A percentile compares a stretch with the other conserved stretches of the same genome.
phyloP scores from a whole-genome alignment of 2,329 filamentous ascomycete genomes.

The Fusarium sarcochroum region DNA sequence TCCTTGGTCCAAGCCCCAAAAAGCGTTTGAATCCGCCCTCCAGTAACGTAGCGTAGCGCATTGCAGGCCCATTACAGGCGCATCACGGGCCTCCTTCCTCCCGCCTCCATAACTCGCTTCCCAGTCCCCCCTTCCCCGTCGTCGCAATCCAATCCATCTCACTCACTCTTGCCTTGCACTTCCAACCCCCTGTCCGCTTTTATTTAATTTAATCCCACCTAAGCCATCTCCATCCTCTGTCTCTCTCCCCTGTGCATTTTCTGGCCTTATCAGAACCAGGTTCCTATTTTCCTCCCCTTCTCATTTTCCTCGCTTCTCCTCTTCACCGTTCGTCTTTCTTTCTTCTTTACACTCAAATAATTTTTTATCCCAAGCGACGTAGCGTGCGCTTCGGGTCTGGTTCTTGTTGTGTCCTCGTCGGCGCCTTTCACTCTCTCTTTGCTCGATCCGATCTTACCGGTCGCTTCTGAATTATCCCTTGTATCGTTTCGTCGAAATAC shows the following conservation, averaged over 20 bases:
- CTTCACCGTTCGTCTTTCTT: conserved; percentile 39
- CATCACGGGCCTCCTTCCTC: conserved; percentile 30
- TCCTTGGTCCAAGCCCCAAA: conserved; percentile 4
- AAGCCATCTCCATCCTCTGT: background rate
- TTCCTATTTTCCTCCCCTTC: conserved; percentile 35
- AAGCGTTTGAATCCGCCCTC: conserved; percentile 31
- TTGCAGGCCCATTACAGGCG: background rate
- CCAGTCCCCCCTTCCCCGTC: conserved; percentile 4
- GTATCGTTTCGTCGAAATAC: conserved; percentile 9
- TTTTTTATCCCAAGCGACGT: conserved; percentile 30
- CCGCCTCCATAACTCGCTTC: conserved; percentile 32
- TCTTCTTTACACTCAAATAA: conserved; percentile 26
- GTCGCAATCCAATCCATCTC: background rate
- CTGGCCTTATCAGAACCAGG: conserved; percentile 37
- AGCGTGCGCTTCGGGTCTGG: conserved; percentile 37
- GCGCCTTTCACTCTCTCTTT: conserved; percentile 36
- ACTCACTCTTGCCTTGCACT: background rate
- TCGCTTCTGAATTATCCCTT: conserved; percentile 9
- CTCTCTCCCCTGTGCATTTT: conserved; percentile 25
- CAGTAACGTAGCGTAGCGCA: conserved; percentile 1
- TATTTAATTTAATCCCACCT: conserved; percentile 41
- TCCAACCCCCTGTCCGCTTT: conserved; percentile 29
- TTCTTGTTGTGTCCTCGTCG: conserved; percentile 41
- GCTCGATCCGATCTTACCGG: conserved; percentile 13
- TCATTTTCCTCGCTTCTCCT: conserved; percentile 19